Evolutionary conservation across 805 yeast species (phyloP).

Genomic region (Barnettozyma californica): DNA sequence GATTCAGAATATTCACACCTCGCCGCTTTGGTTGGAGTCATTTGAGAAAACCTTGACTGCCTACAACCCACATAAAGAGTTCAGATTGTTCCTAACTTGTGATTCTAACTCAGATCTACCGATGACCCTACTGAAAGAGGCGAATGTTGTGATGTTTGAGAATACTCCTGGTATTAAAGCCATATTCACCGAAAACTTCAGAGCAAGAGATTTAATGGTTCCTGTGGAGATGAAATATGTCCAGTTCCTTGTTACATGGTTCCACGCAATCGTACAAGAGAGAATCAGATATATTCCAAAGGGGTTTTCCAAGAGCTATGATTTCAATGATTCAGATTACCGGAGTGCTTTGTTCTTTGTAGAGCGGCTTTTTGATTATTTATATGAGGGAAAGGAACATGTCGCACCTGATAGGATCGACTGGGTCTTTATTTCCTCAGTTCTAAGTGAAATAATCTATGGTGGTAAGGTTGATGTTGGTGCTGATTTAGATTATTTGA

Average conservation of each 20-base stretch:
- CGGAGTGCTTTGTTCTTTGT: conserved; percentile 42
- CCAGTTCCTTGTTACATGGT: conserved; percentile 59
- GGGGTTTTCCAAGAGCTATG: conserved; percentile 59
- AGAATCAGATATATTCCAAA: conserved; percentile 54
- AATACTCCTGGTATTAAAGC: conserved; percentile 54
- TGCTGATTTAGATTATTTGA: conserved; percentile 36
- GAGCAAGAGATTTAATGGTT: conserved; percentile 15
- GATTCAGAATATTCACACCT: conserved; percentile 76
- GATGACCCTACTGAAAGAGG: conserved; percentile 46
- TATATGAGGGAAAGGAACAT: conserved; percentile 26
- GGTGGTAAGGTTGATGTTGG: conserved; percentile 54
- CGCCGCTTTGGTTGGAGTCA: conserved; percentile 54
- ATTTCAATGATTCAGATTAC: conserved; percentile 71
- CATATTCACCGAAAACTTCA: conserved; percentile 29
- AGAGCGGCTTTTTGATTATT: conserved; percentile 34
- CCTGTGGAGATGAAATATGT: conserved; percentile 45
- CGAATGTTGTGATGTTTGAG: conserved; percentile 58
- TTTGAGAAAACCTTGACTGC: conserved; percentile 43
- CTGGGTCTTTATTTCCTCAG: conserved; percentile 45
- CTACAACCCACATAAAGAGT: conserved; percentile 27
- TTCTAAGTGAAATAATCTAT: conserved; percentile 53
- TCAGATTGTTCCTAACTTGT: conserved; percentile 65
- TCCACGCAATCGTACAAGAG: conserved; percentile 58
- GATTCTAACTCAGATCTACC: conserved; percentile 45
- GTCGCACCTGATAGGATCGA: conserved; percentile 44